These are phyloP conservation scores for Elymus sibiricus DNA, from an alignment of 176 grass and related monocot species.

Conservation along the genomic window DNA sequence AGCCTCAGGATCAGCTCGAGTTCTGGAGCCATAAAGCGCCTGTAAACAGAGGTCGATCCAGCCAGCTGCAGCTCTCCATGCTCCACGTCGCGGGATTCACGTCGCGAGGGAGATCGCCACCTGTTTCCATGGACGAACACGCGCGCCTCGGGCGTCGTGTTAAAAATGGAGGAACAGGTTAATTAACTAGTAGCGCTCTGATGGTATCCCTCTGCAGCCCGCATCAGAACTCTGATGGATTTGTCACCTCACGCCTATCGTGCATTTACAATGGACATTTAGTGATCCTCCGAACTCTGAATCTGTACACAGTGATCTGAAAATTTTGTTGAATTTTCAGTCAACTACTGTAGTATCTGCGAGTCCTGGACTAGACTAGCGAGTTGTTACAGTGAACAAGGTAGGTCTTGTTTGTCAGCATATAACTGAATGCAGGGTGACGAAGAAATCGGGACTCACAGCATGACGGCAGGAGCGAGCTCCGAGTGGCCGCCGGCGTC, in stretches of 20 bases:
- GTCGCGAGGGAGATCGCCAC: background rate
- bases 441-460: background rate
- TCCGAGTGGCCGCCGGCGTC: background rate
- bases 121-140: constrained; percentile 12
- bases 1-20: background rate
- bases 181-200: background rate
- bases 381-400: background rate
- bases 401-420: background rate
- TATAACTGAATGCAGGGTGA: background rate
- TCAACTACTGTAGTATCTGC: too few relatives aligned
- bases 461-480: background rate
- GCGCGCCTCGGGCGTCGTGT: constrained; percentile 1
- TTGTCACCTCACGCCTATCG: background rate
- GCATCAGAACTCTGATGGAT: constrained; percentile 9
- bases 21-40: background rate
- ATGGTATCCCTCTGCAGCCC: background rate
- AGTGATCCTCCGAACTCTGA: too few relatives aligned
- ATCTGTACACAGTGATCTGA: background rate
- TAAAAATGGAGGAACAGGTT: background rate
- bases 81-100: constrained; percentile 29
- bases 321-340: background rate
- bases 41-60: background rate
- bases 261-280: background rate
- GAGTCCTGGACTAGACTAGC: background rate
- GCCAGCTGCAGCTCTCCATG: background rate